Base-by-base conservation (phyloP, 1,139 yeast genomes). In the Blastobotrys apis region DNA sequence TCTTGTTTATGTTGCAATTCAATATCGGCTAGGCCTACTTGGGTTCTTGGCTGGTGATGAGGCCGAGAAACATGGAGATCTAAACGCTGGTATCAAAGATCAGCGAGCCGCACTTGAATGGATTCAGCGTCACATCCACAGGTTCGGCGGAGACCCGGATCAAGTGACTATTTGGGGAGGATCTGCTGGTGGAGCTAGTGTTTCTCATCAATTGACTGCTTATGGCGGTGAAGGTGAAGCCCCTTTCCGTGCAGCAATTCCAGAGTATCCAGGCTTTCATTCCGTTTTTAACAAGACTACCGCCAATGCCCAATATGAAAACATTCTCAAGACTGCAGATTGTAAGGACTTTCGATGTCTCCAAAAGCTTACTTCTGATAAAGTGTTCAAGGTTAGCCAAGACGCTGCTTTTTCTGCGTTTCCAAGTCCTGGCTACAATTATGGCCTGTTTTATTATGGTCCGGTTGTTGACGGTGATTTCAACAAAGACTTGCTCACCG, bases 71-170 rank as follows among this genome's bases (percentile, higher is more conserved):
- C 54, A 60, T 22, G 58, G 60, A 10, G 33, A 45, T 6, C 47
- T 41, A 33, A 56, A 54, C 35, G 63, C 61, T 41, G 71, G 68
- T 1, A 47, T 67, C 2, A 52, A 55, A 31, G 73, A 68, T 47
- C 70, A 66, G 50, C 49, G 59, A 10, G 35, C 48, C 36, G 73
- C 68, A 1, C 48, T 68, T n/a, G 53, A 65, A 37, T 69, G 73
- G 73, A 58, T 67, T 12, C 51, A 56, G 15, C 60, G 63, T 39
- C 58, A 66, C 47, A 66, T 68, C 40, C 52, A 30, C 1, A 49
- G 47, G 6, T 68, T 69, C 52, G 73, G 73, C 8, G 73, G 73
- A 21, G 64, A 69, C 47, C 63, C 67, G 1, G 50, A 53, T 3
- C 57, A 57, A 41, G 59, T 68, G 23, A 64, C 68, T 3, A 53